These are phyloP conservation scores for Aurantiochytrium sp. DNA, from an alignment of 108 stramenopile genomes.

Conservation along the genomic window DNA sequence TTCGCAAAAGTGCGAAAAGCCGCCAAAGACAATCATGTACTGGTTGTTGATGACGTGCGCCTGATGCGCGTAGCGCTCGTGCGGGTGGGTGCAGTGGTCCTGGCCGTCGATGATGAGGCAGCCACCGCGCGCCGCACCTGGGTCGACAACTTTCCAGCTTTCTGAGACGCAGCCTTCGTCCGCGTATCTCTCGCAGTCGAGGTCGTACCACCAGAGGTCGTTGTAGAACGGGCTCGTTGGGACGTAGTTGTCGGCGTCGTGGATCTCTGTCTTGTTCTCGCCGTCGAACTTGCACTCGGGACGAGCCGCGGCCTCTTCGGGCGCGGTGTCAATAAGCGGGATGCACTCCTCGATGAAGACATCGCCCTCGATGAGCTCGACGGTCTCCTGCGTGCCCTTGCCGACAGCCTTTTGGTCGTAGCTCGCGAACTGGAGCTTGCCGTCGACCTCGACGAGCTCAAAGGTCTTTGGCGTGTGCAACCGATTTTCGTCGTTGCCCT, in stretches of 20 bases:
- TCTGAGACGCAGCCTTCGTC: conserved; percentile 57
- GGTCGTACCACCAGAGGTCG: conserved; percentile 73
- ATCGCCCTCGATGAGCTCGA: conserved; percentile 31
- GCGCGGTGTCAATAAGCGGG: conserved; percentile 40
- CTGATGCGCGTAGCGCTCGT: conserved; percentile 69
- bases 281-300: conserved; percentile 46
- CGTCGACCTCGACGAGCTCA: conserved; percentile 53
- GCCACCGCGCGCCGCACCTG: conserved; percentile 64
- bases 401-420: conserved; percentile 64
- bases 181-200: conserved; percentile 59
- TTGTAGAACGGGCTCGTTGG: conserved; percentile 65
- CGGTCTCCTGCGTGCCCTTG: conserved; percentile 16
- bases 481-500: conserved; percentile 56
- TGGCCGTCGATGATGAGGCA: conserved; percentile 58
- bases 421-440: conserved; percentile 63
- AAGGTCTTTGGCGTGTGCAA: conserved; percentile 59
- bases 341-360: conserved; percentile 37
- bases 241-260: conserved; percentile 33
- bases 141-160: conserved; percentile 64
- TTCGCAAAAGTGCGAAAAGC: conserved; percentile 68
- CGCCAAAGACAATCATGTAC: conserved; percentile 73
- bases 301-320: conserved; percentile 49
- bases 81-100: conserved; percentile 60
- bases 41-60: conserved; percentile 65
- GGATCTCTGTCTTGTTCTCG: conserved; percentile 30